These are phyloP conservation scores for Dorcoceras hygrometricum DNA, from an alignment of 257 asterid species.

Conservation along the genomic window DNA sequence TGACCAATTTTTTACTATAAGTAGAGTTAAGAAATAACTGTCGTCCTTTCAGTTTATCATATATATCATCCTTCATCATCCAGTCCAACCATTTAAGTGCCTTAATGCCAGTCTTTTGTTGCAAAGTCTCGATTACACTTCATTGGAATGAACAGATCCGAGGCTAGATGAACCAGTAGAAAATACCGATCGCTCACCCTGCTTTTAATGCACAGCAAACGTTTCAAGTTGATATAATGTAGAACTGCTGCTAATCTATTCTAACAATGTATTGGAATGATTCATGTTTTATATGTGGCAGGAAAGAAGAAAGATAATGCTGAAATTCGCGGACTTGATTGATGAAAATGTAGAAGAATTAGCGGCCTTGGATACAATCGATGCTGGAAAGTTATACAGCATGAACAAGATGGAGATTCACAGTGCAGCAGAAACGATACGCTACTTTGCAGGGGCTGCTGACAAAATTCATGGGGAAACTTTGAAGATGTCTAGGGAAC, in stretches of 20 bases:
- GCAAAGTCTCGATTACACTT: too few species aligned
- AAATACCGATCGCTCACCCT: not conserved
- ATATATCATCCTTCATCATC: too few species aligned
- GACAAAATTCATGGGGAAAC: constrained; percentile 60
- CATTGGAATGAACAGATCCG: too few species aligned
- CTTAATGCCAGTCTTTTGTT: too few species aligned
- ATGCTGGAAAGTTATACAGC: constrained; percentile 43
- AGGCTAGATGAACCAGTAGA: not conserved
- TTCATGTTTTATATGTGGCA: constrained; percentile 15
- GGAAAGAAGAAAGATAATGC: constrained; percentile 53
- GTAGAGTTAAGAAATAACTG: too few species aligned
- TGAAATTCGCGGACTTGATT: constrained; percentile 50
- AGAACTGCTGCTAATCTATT: not conserved
- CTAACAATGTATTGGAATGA: not conserved
- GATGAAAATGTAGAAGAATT: constrained; percentile 41
- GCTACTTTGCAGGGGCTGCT: constrained; percentile 62
- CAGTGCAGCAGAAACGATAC: constrained; percentile 33
- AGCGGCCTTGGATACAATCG: constrained; percentile 43
- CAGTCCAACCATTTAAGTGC: too few species aligned
- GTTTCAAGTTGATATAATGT: not conserved
- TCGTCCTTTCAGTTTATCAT: too few species aligned
- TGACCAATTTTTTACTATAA: too few species aligned
- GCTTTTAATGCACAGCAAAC: not conserved
- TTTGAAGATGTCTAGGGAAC: constrained; percentile 38
- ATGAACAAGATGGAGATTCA: constrained; percentile 27